Base-by-base conservation (phyloP, 2,329 filamentous ascomycete species). In the Penicillium sclerotiorum region DNA sequence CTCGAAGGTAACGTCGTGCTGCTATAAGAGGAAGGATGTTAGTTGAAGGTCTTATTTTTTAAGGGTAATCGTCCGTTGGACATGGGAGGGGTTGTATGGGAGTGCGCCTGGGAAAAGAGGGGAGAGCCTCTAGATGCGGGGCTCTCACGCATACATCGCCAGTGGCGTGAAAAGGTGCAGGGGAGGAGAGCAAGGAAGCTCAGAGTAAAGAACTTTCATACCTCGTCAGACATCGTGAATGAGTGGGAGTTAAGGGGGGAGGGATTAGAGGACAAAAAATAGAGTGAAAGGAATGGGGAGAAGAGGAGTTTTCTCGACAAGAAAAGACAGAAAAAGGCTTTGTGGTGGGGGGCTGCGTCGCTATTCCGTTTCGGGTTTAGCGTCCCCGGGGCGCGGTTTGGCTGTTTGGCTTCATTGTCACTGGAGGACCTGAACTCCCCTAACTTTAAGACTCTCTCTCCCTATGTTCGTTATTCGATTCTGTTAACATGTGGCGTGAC, bases 401-500 rank as follows among this genome's bases (percentile, higher is more conserved):
- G 33, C 37, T 41, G 43, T 46, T 53, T 50, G 33, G 45, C 44
- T 42, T 38, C 33, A 37, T 23, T 22, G 22, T 38, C 22, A 37
- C 35, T 37, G 35, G 43, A 21, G n/a, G n/a, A n/a, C n/a, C n/a
- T n/a, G n/a, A n/a, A n/a, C 25, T 33, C 27, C 15, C 22, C 17
- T 23, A 5, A 7, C 27, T 22, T 15, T 20, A 15, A 27, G 8
- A 17, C 37, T 20, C 12, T 21, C 22, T 8, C 5, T 35, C 18
- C 15, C 12, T 36, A 8, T 20, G 38, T 30, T 30, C 15, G 6
- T 36, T 45, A 35, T 15, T 28, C 21, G 18, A 27, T 15, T 35
- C 15, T 35, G n/a, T n/a, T n/a, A 72, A 48, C 42, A 95, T 95
- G 90, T 96, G 91, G 91, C 84, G 95, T 67, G 91, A 96, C 76